Conservation (phyloP, 2,329 filamentous ascomycete genomes). For the Massarina eburnea region DNA sequence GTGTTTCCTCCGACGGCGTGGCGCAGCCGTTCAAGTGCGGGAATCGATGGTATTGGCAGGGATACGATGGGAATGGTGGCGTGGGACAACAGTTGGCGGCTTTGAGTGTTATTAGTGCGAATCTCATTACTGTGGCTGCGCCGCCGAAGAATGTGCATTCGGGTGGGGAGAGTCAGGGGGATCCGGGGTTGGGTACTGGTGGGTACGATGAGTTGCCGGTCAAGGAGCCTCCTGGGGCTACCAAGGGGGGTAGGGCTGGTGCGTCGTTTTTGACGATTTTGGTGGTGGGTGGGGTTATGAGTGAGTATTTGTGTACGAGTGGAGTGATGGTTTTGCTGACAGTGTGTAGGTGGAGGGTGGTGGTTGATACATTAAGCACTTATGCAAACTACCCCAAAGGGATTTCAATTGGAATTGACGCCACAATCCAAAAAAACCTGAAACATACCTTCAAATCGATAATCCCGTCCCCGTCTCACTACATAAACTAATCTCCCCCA, state of each 20-base stretch:
- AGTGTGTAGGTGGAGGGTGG: not conserved
- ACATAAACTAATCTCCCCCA: not conserved
- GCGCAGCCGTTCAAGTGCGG: conserved; percentile 40
- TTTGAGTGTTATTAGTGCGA: conserved; percentile 53
- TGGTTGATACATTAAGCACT: not conserved
- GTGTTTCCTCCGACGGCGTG: conserved; percentile 39
- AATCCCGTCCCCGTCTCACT: too few species aligned
- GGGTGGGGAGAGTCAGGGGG: conserved; percentile 52
- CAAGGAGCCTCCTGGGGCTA: conserved; percentile 23
- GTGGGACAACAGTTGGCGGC: conserved; percentile 62
- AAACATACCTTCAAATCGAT: not conserved
- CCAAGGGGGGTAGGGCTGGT: conserved; percentile 45
- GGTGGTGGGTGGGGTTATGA: conserved; percentile 17
- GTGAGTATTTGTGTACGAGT: conserved; percentile 27
- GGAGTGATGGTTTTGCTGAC: too few species aligned
- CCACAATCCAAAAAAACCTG: too few species aligned
- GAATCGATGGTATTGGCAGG: conserved; percentile 44
- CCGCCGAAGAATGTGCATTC: conserved; percentile 50
- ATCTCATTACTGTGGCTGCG: conserved; percentile 39
- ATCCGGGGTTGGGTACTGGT: conserved; percentile 43
- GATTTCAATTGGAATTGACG: too few species aligned
- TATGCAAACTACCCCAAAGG: not conserved
- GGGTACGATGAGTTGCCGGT: conserved; percentile 26
- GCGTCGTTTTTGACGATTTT: conserved; percentile 47
- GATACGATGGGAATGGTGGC: conserved; percentile 51